phyloP scores from a whole-genome alignment of 495 filamentous ascomycete species.

The Clohesyomyces aquaticus region DNA sequence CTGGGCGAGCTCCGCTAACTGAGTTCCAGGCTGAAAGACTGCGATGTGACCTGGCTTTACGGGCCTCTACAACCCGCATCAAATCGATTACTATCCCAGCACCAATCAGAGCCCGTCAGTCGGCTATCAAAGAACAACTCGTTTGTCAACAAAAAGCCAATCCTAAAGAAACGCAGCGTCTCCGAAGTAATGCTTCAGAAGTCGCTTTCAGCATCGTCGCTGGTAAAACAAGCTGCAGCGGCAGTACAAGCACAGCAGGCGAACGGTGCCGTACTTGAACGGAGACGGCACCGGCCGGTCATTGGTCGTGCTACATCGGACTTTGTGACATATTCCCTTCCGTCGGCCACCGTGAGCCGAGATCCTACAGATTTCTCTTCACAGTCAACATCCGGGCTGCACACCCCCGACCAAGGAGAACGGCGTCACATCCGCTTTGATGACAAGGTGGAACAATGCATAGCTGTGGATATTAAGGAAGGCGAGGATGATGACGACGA shows the following conservation, averaged over 20 bases:
- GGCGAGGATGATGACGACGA: constrained; percentile 72
- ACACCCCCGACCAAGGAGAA: constrained; percentile 67
- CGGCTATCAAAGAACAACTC: constrained; percentile 78
- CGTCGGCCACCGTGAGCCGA: constrained; percentile 59
- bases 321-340: constrained; percentile 57
- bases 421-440: constrained; percentile 94
- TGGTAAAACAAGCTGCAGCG: constrained; percentile 91
- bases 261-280: constrained; percentile 47
- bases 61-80: constrained; percentile 78
- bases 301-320: constrained; percentile 68
- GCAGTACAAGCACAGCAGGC: constrained; percentile 88
- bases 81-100: constrained; percentile 45
- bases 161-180: constrained; percentile 93
- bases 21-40: constrained; percentile 97
- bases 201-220: constrained; percentile 86
- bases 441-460: constrained; percentile 92
- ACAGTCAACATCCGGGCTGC: constrained; percentile 62
- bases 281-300: constrained; percentile 46
- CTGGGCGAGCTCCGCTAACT: too few species aligned
- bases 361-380: constrained; percentile 63
- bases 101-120: constrained; percentile 58
- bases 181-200: constrained; percentile 93
- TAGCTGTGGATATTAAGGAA: constrained; percentile 84
- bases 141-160: constrained; percentile 84
- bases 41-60: constrained; percentile 97